Evolutionary conservation across 345 rosid species (phyloP).

Genomic region (Jatropha curcas): DNA sequence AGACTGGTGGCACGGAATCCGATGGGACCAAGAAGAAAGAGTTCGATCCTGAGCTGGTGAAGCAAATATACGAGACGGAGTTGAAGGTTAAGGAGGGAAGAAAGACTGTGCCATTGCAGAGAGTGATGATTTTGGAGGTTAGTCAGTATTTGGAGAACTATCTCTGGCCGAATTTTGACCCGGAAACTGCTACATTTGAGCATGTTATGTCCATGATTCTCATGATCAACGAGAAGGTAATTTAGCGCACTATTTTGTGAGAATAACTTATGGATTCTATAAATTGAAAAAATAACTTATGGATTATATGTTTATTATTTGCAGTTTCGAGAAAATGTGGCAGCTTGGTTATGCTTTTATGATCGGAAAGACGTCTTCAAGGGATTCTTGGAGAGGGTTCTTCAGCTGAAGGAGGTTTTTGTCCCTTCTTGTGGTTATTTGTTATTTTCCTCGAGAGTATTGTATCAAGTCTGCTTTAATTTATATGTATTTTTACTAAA

Average conservation of each 20-base stretch:
- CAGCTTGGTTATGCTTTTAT: conserved; percentile 94
- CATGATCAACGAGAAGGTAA: conserved; percentile 94
- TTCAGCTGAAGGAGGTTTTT: conserved; percentile 88
- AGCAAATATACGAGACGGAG: conserved; percentile 78
- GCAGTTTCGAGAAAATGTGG: conserved; percentile 97
- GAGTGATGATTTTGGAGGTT: conserved; percentile 95
- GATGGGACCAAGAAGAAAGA: conserved; percentile 45
- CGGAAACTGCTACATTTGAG: conserved; percentile 76
- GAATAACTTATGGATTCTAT: not conserved
- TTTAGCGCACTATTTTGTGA: not conserved
- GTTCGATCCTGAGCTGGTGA: conserved; percentile 78
- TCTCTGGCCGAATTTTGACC: conserved; percentile 89
- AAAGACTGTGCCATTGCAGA: conserved; percentile 84
- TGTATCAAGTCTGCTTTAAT: not conserved
- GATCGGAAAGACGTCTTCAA: conserved; percentile 68
- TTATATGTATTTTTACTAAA: not conserved
- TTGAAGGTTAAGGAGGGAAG: conserved; percentile 66
- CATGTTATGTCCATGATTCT: conserved; percentile 97
- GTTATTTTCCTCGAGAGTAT: not conserved
- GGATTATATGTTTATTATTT: conserved; percentile 12
- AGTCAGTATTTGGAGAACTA: conserved; percentile 96
- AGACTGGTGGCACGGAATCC: conserved; percentile 33
- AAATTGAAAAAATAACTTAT: too few species aligned
- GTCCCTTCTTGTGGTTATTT: not conserved
- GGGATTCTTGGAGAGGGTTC: conserved; percentile 77